Evolutionary conservation across 1,139 yeast species (phyloP).

Genomic region (Saccharomyces hybrid): DNA sequence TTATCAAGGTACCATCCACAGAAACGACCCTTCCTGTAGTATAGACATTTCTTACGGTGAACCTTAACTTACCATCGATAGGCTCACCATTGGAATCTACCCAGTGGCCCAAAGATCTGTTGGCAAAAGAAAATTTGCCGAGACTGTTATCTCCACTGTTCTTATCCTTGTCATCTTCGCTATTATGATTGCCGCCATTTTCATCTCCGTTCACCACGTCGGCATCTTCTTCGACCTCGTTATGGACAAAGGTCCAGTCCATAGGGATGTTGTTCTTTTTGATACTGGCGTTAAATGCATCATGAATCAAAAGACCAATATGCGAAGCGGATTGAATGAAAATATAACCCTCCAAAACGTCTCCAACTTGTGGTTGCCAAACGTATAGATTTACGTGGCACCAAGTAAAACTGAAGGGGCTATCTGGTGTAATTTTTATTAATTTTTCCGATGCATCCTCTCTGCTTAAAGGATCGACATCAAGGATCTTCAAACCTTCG

Average conservation of each 20-base stretch:
- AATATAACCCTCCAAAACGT: slow-evolving; percentile 73
- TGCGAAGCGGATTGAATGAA: slow-evolving; percentile 95
- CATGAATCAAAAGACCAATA: slow-evolving; percentile 82
- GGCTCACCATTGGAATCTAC: slow-evolving; percentile 62
- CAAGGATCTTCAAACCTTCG: slow-evolving; percentile 47
- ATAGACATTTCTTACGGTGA: slow-evolving; percentile 64
- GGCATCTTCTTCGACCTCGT: slow-evolving; percentile 43
- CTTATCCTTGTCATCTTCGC: slow-evolving; percentile 12
- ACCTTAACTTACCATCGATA: slow-evolving; percentile 73
- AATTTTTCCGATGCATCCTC: slow-evolving; percentile 35
- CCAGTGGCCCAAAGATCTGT: slow-evolving; percentile 74
- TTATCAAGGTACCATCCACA: slow-evolving; percentile 72
- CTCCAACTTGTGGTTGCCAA: slow-evolving; percentile 88
- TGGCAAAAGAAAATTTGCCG: slow-evolving; percentile 23
- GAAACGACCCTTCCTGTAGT: slow-evolving; percentile 78
- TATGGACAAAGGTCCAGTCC: slow-evolving; percentile 76
- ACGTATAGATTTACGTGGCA: slow-evolving; percentile 71
- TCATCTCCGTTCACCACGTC: slow-evolving; percentile 22
- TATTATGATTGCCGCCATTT: slow-evolving; percentile 22
- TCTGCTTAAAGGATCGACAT: slow-evolving; percentile 31
- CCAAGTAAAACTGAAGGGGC: slow-evolving; percentile 90
- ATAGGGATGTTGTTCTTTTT: slow-evolving; percentile 76
- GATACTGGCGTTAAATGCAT: slow-evolving; percentile 90
- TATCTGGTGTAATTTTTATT: slow-evolving; percentile 67
- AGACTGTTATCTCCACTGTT: slow-evolving; percentile 16